Evolutionary conservation across 768 basidiomycete species (phyloP).

Genomic region (Hydnomerulius pinastri): DNA sequence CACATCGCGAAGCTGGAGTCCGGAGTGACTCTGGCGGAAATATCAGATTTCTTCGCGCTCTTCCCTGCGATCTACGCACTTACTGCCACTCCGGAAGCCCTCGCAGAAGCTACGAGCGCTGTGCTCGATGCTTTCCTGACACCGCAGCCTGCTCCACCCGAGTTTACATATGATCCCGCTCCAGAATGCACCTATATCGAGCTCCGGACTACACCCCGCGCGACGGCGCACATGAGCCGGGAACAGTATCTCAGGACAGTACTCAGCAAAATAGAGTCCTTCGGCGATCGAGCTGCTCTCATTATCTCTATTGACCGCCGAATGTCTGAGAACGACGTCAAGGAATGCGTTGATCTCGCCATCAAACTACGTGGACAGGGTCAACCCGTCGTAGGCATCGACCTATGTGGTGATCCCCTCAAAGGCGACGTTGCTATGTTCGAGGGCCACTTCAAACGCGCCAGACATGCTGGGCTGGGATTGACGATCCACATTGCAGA

Average conservation of each 20-base stretch:
- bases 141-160: constrained; percentile 21
- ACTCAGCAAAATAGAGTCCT: constrained; percentile 63
- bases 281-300: constrained; percentile 53
- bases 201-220: constrained; percentile 78
- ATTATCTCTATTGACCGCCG: constrained; percentile 77
- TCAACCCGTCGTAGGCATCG: constrained; percentile 70
- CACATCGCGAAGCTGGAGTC: constrained; percentile 45
- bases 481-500: constrained; percentile 87
- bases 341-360: constrained; percentile 61
- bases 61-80: constrained; percentile 82
- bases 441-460: constrained; percentile 50
- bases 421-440: constrained; percentile 59
- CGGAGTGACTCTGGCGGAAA: constrained; percentile 46
- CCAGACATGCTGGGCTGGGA: constrained; percentile 60
- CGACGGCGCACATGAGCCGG: constrained; percentile 57
- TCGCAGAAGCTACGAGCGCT: constrained; percentile 59
- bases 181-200: constrained; percentile 75
- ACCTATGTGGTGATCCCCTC: constrained; percentile 77
- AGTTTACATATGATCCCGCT: constrained; percentile 31
- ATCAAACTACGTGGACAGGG: constrained; percentile 55
- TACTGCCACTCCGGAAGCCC: constrained; percentile 58
- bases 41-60: constrained; percentile 72
- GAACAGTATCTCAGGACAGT: constrained; percentile 65
- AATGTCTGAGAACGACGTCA: constrained; percentile 53
- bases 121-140: constrained; percentile 65